Evolutionary conservation across 345 rosid genomes (phyloP).

Genomic region (Chamaenerion angustifolium): DNA sequence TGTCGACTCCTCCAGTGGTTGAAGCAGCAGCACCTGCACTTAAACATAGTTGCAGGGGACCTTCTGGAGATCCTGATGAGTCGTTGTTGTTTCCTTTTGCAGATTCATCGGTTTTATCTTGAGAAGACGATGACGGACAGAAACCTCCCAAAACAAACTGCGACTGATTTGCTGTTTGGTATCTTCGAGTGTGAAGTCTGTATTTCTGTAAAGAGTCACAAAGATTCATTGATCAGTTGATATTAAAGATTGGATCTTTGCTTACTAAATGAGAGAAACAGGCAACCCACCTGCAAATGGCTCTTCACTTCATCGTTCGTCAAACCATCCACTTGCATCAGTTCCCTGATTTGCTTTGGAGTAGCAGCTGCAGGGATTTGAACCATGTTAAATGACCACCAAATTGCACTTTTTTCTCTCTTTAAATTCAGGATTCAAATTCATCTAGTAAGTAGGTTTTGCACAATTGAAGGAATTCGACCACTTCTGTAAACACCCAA

Average conservation of each 20-base stretch:
- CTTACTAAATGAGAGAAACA: neutral
- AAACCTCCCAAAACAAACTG: slow-evolving; percentile 45
- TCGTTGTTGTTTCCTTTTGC: slow-evolving; percentile 31
- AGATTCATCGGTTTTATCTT: slow-evolving; percentile 41
- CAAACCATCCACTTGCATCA: slow-evolving; percentile 90
- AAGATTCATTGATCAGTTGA: slow-evolving; percentile 6
- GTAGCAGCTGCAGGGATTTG: slow-evolving; percentile 55
- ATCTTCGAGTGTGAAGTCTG: slow-evolving; percentile 57
- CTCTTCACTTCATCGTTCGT: slow-evolving; percentile 99
- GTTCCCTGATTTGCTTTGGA: slow-evolving; percentile 94
- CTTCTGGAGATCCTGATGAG: slow-evolving; percentile 76
- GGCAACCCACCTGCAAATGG: slow-evolving; percentile 68
- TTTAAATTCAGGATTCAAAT: too few species aligned
- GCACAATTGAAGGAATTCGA: too few species aligned
- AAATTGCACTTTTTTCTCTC: too few species aligned
- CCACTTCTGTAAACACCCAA: too few species aligned
- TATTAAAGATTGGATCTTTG: neutral
- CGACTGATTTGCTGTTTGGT: slow-evolving; percentile 34
- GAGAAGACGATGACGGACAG: slow-evolving; percentile 29
- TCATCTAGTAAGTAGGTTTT: too few species aligned
- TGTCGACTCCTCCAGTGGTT: slow-evolving; percentile 25
- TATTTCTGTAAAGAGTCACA: slow-evolving; percentile 51
- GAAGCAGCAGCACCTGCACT: slow-evolving; percentile 39
- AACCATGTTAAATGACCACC: neutral
- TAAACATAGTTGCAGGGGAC: slow-evolving; percentile 59